Percentiles rank a stretch among this genome's conserved stretches.
phyloP scores from a whole-genome alignment of 345 rosid genomes.

The Limnanthes douglasii region DNA sequence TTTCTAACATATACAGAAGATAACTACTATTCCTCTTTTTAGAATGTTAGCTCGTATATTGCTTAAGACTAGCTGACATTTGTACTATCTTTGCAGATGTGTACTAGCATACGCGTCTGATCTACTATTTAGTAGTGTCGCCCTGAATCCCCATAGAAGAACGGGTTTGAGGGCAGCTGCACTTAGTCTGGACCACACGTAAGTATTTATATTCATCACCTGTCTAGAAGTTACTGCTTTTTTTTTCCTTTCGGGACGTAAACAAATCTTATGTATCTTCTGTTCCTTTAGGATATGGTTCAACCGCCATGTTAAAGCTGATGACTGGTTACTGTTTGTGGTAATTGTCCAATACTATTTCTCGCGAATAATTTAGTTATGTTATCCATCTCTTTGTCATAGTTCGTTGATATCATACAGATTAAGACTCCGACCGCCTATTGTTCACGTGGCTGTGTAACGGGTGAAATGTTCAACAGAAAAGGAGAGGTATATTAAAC shows the following conservation, averaged over 20 bases:
- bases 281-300: conserved; percentile 73
- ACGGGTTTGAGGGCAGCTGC: conserved; percentile 40
- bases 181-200: conserved; percentile 94
- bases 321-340: conserved; percentile 85
- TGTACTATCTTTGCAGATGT: too few relatives aligned
- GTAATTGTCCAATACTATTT: conserved; percentile 19
- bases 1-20: too few relatives aligned
- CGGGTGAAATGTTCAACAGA: conserved; percentile 60
- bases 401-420: too few relatives aligned
- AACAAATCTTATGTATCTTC: too few relatives aligned
- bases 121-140: conserved; percentile 54
- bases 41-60: too few relatives aligned
- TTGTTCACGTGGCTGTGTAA: conserved; percentile 57
- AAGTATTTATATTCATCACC: conserved; percentile 17
- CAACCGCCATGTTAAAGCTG: conserved; percentile 71
- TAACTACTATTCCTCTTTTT: too few relatives aligned
- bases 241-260: too few relatives aligned
- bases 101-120: conserved; percentile 89
- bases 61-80: too few relatives aligned
- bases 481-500: conserved; percentile 55
- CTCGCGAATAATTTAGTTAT: too few relatives aligned
- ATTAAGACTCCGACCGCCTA: conserved; percentile 47
- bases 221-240: too few relatives aligned
- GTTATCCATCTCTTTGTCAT: too few relatives aligned
- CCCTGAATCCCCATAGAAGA: conserved; percentile 80